Conservation (phyloP, 495 filamentous ascomycete species). For the Amphirosellinia nigrospora region DNA sequence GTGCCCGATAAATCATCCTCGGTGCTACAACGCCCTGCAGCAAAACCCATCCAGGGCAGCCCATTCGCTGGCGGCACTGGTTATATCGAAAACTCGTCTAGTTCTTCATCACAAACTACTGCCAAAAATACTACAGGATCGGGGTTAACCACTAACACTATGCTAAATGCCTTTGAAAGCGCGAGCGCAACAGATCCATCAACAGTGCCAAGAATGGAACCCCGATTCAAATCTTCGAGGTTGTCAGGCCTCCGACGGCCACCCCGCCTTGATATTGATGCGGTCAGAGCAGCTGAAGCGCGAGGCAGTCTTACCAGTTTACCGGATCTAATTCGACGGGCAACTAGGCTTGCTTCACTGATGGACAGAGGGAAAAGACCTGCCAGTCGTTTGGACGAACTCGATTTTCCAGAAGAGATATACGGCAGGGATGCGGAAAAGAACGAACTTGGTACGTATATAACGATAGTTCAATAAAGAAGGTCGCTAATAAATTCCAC, state of each 20-base stretch:
- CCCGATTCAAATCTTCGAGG: constrained; percentile 49
- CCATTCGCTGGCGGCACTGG: constrained; percentile 50
- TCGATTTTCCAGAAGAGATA: constrained; percentile 51
- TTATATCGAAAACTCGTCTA: constrained; percentile 50
- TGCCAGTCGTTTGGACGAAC: constrained; percentile 68
- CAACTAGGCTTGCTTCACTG: constrained; percentile 84
- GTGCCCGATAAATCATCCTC: constrained; percentile 35
- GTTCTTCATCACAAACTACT: constrained; percentile 44
- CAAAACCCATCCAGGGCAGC: constrained; percentile 42
- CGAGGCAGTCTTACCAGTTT: constrained; percentile 90
- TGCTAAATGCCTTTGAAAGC: constrained; percentile 51
- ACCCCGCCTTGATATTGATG: constrained; percentile 78
- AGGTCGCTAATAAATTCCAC: constrained; percentile 43
- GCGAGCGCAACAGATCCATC: constrained; percentile 51
- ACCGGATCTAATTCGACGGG: constrained; percentile 86
- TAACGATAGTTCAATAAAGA: neutral
- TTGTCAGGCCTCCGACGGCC: constrained; percentile 67
- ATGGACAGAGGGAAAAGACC: constrained; percentile 84
- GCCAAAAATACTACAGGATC: constrained; percentile 34
- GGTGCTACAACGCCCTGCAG: constrained; percentile 37
- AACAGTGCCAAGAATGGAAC: constrained; percentile 36
- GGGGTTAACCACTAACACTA: constrained; percentile 44
- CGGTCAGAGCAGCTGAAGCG: constrained; percentile 76
- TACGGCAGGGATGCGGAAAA: constrained; percentile 44
- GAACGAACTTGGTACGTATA: constrained; percentile 45